Conservation (phyloP, 495 filamentous ascomycete genomes). For the Wilcoxina mikolae region DNA sequence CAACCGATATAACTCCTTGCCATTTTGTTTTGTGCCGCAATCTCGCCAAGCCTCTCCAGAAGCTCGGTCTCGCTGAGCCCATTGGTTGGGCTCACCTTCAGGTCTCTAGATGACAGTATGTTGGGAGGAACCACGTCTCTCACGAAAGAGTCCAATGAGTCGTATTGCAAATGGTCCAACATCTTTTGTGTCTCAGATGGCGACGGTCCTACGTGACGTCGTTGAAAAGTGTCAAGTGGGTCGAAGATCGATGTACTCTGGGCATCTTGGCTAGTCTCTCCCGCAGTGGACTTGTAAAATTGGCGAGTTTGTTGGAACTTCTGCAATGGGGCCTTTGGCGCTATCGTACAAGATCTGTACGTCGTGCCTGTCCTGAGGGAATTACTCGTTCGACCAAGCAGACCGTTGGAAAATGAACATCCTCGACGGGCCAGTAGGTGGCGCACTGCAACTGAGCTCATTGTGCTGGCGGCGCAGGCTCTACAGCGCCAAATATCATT, state of each 20-base stretch:
- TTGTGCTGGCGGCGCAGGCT: not conserved
- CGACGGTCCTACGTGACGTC: conserved; percentile 89
- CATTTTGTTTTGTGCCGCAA: conserved; percentile 50
- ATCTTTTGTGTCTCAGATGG: conserved; percentile 56
- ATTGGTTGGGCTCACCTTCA: conserved; percentile 33
- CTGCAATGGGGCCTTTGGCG: not conserved
- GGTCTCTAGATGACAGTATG: conserved; percentile 52
- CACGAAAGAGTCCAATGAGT: conserved; percentile 74
- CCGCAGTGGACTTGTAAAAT: not conserved
- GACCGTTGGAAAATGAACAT: not conserved
- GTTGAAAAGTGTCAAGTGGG: conserved; percentile 51
- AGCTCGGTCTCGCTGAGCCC: conserved; percentile 55
- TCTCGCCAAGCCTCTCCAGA: conserved; percentile 45
- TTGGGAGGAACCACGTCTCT: conserved; percentile 68
- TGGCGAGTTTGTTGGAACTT: not conserved
- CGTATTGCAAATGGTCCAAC: conserved; percentile 61
- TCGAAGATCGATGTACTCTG: conserved; percentile 28
- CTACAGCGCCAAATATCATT: too few species aligned
- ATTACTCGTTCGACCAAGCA: not conserved
- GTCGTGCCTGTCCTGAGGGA: not conserved
- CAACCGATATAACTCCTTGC: conserved; percentile 62
- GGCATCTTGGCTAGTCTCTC: not conserved
- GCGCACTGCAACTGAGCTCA: conserved; percentile 3
- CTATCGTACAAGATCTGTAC: not conserved
- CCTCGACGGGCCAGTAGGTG: not conserved